Conservation (phyloP, 2,329 filamentous ascomycete species). For the Apiospora arundinis region DNA sequence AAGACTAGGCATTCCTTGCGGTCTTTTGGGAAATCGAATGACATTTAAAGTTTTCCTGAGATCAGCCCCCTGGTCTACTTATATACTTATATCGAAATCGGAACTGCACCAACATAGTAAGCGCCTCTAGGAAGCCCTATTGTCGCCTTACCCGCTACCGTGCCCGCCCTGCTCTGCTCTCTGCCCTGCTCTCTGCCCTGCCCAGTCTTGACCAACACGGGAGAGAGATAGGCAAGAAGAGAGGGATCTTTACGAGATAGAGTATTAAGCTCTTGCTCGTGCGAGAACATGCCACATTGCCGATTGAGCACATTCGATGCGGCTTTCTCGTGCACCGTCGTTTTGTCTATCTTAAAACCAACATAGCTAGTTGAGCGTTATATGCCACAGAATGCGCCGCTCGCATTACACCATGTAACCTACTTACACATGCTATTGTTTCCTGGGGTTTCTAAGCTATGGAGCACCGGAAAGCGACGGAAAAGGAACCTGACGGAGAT, state of each 20-base stretch:
- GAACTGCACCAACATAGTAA: neutral
- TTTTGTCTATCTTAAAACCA: neutral
- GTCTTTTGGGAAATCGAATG: neutral
- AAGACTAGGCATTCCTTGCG: neutral
- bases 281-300: neutral
- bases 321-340: neutral
- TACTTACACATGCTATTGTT: neutral
- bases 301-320: neutral
- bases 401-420: neutral
- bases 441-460: neutral
- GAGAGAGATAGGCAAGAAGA: neutral
- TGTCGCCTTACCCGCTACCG: neutral
- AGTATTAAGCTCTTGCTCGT: neutral
- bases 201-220: no score
- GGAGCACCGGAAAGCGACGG: neutral
- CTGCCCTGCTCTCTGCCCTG: neutral
- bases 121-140: neutral
- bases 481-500: neutral
- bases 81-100: neutral
- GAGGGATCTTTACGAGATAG: neutral
- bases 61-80: neutral
- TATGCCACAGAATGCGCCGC: neutral
- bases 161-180: neutral
- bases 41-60: neutral
- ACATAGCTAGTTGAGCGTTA: neutral